Conservation (phyloP, 768 basidiomycete genomes). For the Trametes cinnabarina region DNA sequence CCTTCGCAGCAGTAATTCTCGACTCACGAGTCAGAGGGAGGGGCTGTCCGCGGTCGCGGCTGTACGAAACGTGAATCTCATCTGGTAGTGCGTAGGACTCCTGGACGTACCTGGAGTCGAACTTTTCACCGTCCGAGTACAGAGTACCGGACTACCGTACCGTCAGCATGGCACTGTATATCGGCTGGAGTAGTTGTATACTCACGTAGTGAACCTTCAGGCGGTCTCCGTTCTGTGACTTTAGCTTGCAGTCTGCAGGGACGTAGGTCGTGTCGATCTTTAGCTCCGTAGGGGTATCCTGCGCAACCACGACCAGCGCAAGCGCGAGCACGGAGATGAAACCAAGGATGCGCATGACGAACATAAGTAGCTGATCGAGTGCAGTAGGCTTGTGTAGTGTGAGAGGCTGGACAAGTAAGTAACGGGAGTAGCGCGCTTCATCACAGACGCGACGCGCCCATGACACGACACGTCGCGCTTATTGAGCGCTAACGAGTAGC, state of each 20-base stretch:
- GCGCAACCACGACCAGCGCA: conserved; percentile 46
- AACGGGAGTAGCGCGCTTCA: too few species aligned
- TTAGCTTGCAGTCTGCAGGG: conserved; percentile 55
- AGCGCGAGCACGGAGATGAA: conserved; percentile 47
- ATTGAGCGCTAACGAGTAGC: neutral
- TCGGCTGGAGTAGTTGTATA: conserved; percentile 2
- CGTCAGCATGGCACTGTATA: neutral
- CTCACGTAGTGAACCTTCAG: conserved; percentile 79
- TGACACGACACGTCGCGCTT: conserved; percentile 19
- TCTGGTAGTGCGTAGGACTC: neutral
- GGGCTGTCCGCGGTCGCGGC: conserved; percentile 70
- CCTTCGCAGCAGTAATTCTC: neutral
- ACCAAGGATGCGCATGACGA: conserved; percentile 29
- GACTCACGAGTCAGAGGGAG: conserved; percentile 74
- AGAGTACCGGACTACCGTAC: conserved; percentile 72
- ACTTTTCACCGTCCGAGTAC: conserved; percentile 72
- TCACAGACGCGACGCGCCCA: conserved; percentile 7
- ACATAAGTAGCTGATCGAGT: neutral
- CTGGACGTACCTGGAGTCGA: conserved; percentile 78
- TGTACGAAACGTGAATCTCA: conserved; percentile 25
- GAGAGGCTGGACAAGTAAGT: too few species aligned
- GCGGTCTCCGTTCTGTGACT: conserved; percentile 58
- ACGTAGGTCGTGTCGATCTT: conserved; percentile 57
- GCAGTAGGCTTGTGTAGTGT: too few species aligned
- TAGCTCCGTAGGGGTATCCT: conserved; percentile 54